These are phyloP conservation scores for Wickerhamomyces silvicola DNA, from an alignment of 805 yeast genomes.

Conservation along the genomic window DNA sequence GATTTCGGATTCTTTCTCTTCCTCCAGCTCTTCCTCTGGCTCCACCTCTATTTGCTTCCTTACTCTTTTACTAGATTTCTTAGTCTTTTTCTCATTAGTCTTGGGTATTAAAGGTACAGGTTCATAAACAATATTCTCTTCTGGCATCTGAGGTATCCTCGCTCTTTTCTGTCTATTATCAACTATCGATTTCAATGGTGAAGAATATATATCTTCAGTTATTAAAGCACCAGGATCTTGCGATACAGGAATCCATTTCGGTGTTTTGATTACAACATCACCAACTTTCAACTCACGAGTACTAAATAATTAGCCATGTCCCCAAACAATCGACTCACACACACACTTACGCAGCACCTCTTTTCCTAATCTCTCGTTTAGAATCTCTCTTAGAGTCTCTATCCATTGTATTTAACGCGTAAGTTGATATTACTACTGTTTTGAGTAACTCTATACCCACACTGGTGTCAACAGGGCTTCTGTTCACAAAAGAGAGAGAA, in stretches of 20 bases:
- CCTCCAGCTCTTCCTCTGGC: conserved; percentile 4
- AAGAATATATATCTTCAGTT: conserved; percentile 11
- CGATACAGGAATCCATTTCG: conserved; percentile 13
- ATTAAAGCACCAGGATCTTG: conserved; percentile 16
- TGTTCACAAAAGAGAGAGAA: neutral
- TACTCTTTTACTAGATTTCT: too few species aligned
- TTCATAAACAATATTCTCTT: too few species aligned
- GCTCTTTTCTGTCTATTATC: neutral
- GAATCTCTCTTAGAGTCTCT: conserved; percentile 6
- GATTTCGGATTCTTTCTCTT: conserved; percentile 1
- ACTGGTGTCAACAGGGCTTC: neutral
- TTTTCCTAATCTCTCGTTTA: conserved; percentile 2
- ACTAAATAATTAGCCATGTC: neutral
- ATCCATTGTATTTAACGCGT: conserved; percentile 10
- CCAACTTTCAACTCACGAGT: conserved; percentile 8
- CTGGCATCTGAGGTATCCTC: too few species aligned
- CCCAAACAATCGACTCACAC: neutral
- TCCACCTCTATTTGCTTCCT: too few species aligned
- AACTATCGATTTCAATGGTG: neutral
- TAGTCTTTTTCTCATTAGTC: too few species aligned
- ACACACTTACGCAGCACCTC: conserved; percentile 5
- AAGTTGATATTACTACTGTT: conserved; percentile 1
- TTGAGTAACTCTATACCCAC: neutral
- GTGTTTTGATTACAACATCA: conserved; percentile 9
- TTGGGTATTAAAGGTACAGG: too few species aligned